Conservation (phyloP, 108 stramenopile genomes). For the Cyclostephanos tholiformis region DNA sequence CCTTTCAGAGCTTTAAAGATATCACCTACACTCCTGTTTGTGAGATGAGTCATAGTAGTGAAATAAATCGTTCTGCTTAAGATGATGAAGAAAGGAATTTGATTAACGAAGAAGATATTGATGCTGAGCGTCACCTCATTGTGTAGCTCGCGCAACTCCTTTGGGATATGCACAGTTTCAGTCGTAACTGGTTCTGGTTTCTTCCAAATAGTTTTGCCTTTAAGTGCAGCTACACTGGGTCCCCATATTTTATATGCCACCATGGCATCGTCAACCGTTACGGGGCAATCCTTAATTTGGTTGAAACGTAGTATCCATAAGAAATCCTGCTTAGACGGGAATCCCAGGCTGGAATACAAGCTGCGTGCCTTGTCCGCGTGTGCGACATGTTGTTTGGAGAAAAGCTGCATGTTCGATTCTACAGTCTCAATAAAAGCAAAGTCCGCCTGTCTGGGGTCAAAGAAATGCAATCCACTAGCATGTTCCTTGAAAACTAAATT, state of each 20-base stretch:
- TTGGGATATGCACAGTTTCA: no score
- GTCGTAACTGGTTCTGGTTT: no score
- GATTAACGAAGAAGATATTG: neutral
- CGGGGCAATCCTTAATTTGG: conserved; percentile 17
- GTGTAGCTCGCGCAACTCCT: no score
- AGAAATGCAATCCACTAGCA: neutral
- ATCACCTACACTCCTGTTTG: neutral
- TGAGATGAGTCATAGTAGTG: conserved; percentile 5
- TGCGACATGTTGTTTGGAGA: neutral
- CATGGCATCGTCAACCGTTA: conserved; percentile 6
- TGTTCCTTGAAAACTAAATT: neutral
- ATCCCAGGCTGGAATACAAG: neutral
- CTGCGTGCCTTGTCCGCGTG: neutral
- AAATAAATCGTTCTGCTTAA: neutral
- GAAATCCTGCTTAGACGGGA: conserved; percentile 3
- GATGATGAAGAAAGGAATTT: neutral
- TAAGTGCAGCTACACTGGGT: conserved; percentile 9
- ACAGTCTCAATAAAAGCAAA: neutral
- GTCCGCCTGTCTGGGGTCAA: neutral
- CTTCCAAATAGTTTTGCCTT: conserved; percentile 15
- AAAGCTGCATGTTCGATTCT: neutral
- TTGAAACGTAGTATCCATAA: conserved; percentile 8
- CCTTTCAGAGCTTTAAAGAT: neutral
- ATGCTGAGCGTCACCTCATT: neutral
- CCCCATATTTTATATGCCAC: conserved; percentile 11